phyloP scores from a whole-genome alignment of 179 eudicot genomes.

The Silene coronaria region DNA sequence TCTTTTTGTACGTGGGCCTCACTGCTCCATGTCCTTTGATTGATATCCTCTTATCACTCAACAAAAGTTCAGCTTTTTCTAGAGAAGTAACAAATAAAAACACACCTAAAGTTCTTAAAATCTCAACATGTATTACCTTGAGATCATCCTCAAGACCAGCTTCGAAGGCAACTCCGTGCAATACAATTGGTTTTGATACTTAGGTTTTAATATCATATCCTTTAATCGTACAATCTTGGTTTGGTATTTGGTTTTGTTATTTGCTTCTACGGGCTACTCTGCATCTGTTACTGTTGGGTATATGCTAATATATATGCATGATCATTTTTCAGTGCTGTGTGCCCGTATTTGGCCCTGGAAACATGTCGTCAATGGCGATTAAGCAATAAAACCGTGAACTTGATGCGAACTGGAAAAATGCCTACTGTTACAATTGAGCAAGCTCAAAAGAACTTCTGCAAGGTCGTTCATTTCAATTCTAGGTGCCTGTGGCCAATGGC shows the following conservation, averaged over 20 bases:
- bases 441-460: conserved; percentile 95
- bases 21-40: neutral
- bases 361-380: conserved; percentile 98
- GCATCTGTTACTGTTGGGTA: neutral
- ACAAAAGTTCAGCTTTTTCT: neutral
- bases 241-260: neutral
- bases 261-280: neutral
- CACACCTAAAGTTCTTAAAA: neutral
- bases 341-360: conserved; percentile 96
- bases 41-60: neutral
- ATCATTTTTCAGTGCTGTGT: conserved; percentile 68
- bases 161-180: neutral
- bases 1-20: neutral
- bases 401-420: conserved; percentile 98
- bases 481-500: neutral
- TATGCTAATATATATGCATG: neutral
- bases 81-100: neutral
- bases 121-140: neutral
- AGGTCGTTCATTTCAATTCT: conserved; percentile 46
- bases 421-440: conserved; percentile 98
- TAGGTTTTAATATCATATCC: neutral
- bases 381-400: conserved; percentile 89
- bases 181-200: neutral
- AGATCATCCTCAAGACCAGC: neutral
- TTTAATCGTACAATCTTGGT: neutral